Percentiles rank a stretch among this genome's conserved stretches.
These are phyloP conservation scores for Nicotiana knightiana DNA, from an alignment of 257 asterid genomes.

Conservation along the genomic window DNA sequence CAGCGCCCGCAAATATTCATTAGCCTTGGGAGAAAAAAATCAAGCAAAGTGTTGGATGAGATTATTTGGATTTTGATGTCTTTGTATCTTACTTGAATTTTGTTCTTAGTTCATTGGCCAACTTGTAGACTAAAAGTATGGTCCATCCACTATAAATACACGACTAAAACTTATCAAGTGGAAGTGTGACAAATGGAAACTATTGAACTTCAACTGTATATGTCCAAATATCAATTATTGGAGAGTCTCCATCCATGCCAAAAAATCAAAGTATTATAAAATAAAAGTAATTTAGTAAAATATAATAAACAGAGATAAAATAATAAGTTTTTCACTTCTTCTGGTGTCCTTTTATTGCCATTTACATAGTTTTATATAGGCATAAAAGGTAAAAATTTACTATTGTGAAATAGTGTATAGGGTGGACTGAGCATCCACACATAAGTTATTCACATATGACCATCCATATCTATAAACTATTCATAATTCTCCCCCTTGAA, in stretches of 20 bases:
- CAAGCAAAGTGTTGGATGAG: neutral
- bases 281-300: too few relatives aligned
- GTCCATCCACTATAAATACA: neutral
- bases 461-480: too few relatives aligned
- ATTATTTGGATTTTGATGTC: neutral
- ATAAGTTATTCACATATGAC: too few relatives aligned
- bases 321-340: too few relatives aligned
- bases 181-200: neutral
- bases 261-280: neutral
- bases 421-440: too few relatives aligned
- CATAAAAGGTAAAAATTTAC: too few relatives aligned
- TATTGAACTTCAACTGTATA: neutral
- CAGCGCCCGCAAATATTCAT: neutral
- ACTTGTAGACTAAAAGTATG: neutral
- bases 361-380: too few relatives aligned
- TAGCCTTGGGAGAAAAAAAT: neutral
- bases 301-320: too few relatives aligned
- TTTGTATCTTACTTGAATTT: neutral
- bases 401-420: too few relatives aligned
- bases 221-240: slow-evolving; percentile 1
- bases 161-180: neutral
- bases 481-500: too few relatives aligned
- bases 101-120: neutral
- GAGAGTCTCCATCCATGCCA: neutral
- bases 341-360: too few relatives aligned